Percentiles rank a stretch among this genome's conserved stretches.
These are phyloP conservation scores for Peniophora sp. DNA, from an alignment of 1,284 basidiomycete species.

Conservation along the genomic window DNA sequence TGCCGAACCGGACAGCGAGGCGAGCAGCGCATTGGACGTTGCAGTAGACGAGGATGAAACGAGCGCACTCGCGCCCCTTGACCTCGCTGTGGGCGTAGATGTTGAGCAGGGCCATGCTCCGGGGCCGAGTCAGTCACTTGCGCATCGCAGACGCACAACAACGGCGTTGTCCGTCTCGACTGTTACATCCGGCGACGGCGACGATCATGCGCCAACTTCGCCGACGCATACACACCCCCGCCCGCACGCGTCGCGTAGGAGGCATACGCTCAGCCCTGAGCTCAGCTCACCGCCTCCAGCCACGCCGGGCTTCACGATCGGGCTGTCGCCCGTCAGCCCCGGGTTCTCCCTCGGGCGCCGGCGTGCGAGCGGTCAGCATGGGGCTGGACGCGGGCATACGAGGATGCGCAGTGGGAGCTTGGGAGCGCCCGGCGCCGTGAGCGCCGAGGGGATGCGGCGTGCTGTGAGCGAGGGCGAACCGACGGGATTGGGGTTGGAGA, in stretches of 20 bases:
- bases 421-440: conserved; percentile 18
- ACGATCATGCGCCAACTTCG: too few species aligned
- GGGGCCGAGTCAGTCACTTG: not conserved
- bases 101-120: too few species aligned
- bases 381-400: conserved; percentile 29
- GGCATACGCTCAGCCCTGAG: conserved; percentile 1
- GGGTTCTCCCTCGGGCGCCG: conserved; percentile 55
- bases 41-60: not conserved
- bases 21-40: conserved; percentile 18
- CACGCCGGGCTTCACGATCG: conserved; percentile 59
- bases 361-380: conserved; percentile 40
- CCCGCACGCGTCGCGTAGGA: not conserved
- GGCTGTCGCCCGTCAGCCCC: conserved; percentile 64
- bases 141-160: not conserved
- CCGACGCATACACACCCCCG: too few species aligned
- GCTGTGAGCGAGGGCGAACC: conserved; percentile 18
- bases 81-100: too few species aligned
- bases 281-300: conserved; percentile 11
- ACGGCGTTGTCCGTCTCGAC: not conserved
- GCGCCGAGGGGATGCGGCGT: conserved; percentile 22
- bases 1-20: conserved; percentile 22
- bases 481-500: conserved; percentile 10
- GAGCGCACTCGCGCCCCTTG: too few species aligned
- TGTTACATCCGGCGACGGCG: not conserved
- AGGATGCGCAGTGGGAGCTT: conserved; percentile 10